Evolutionary conservation across 2,329 filamentous ascomycete genomes (phyloP).

Genomic region (Penicillium italicum): DNA sequence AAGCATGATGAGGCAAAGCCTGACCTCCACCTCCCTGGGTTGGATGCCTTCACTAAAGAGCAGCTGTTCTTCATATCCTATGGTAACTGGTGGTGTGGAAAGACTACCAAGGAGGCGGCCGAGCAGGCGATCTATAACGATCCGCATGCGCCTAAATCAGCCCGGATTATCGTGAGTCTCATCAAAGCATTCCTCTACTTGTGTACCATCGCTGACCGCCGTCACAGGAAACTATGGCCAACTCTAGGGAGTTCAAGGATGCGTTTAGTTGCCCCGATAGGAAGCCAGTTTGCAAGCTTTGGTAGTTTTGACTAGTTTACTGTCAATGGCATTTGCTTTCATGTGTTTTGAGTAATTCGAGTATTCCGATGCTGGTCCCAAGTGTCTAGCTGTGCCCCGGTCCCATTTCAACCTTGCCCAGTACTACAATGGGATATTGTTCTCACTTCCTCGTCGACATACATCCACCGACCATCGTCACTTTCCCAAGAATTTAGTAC

Average conservation of each 20-base stretch:
- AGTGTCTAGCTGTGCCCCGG: background rate
- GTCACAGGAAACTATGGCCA: slow-evolving; percentile 56
- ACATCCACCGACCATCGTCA: background rate
- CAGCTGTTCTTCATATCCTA: slow-evolving; percentile 68
- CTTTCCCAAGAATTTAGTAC: background rate
- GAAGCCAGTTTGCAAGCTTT: slow-evolving; percentile 66
- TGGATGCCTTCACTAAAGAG: slow-evolving; percentile 61
- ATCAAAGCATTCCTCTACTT: background rate
- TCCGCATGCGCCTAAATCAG: slow-evolving; percentile 62
- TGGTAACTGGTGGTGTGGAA: slow-evolving; percentile 64
- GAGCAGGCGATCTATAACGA: slow-evolving; percentile 59
- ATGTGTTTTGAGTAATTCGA: background rate
- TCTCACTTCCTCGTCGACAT: background rate
- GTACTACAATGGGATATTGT: background rate
- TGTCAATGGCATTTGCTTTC: background rate
- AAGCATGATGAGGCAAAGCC: slow-evolving; percentile 52
- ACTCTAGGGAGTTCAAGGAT: slow-evolving; percentile 64
- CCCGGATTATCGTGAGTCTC: slow-evolving; percentile 50
- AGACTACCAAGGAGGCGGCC: slow-evolving; percentile 57
- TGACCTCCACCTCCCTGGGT: slow-evolving; percentile 56
- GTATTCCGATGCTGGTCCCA: background rate
- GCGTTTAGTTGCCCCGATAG: slow-evolving; percentile 63
- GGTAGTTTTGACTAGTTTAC: slow-evolving; percentile 46
- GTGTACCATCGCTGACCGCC: background rate
- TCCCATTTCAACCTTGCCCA: background rate